These are phyloP conservation scores for Penicillium verhagenii DNA, from an alignment of 495 filamentous ascomycete genomes.

Conservation along the genomic window DNA sequence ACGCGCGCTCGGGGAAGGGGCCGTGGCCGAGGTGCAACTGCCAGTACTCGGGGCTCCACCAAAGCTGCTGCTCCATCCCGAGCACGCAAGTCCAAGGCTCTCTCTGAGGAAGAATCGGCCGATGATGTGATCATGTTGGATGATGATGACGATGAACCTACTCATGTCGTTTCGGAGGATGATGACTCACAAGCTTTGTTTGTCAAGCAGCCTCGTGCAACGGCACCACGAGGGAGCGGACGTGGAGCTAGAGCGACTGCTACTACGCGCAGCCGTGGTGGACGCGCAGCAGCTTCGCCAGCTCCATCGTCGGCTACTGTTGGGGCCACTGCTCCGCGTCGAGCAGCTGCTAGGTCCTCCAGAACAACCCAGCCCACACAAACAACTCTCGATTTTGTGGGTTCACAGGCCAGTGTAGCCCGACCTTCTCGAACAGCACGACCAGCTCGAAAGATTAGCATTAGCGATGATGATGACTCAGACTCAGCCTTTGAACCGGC, in stretches of 20 bases:
- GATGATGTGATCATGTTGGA: slow-evolving; percentile 64
- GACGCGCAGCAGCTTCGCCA: slow-evolving; percentile 39
- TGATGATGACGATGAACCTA: slow-evolving; percentile 61
- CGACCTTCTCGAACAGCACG: slow-evolving; percentile 45
- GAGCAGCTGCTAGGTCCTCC: slow-evolving; percentile 24
- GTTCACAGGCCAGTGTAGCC: slow-evolving; percentile 47
- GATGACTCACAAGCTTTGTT: slow-evolving; percentile 52
- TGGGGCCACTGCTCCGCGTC: slow-evolving; percentile 36
- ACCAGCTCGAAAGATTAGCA: slow-evolving; percentile 42
- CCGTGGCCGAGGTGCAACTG: slow-evolving; percentile 46
- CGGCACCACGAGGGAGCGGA: slow-evolving; percentile 25
- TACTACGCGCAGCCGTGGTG: slow-evolving; percentile 24
- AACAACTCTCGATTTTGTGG: slow-evolving; percentile 72
- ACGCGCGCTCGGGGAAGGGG: slow-evolving; percentile 51
- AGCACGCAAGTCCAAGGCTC: slow-evolving; percentile 43
- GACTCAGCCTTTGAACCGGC: slow-evolving; percentile 74
- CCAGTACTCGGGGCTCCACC: slow-evolving; percentile 35
- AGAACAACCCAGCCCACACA: slow-evolving; percentile 61
- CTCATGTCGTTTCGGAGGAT: slow-evolving; percentile 34
- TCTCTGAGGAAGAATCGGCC: slow-evolving; percentile 59
- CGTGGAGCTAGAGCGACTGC: slow-evolving; percentile 29
- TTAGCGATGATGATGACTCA: slow-evolving; percentile 77
- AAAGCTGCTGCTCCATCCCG: slow-evolving; percentile 44
- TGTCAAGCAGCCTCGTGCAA: slow-evolving; percentile 49
- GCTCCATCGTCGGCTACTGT: slow-evolving; percentile 47